Evolutionary conservation across 2,329 filamentous ascomycete genomes (phyloP), one percentile per base, ranked within the genome.

Genomic region (Purpureocillium lavendulum): DNA sequence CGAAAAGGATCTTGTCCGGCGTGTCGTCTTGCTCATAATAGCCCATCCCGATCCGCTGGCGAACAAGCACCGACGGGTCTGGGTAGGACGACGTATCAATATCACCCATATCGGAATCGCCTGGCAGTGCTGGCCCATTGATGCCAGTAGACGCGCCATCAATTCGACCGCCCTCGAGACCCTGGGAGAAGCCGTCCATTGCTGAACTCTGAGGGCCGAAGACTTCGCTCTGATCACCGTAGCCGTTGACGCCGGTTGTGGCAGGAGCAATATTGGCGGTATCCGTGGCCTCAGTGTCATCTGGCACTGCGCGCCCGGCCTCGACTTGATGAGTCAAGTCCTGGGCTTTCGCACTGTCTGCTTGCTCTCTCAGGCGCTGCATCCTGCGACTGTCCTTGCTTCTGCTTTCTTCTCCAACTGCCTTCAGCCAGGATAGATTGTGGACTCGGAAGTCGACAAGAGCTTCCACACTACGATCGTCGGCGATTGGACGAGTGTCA

Each of bases 391-490:
- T 75, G 45, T 75, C 66, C 35, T 71, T 70, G 49, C 69, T 77
- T 17, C 75, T 70, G 41, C 71, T 69, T 43, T 77, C 73, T 41
- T 79, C 75, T 12, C 75, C 75, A 13, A 65, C 61, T 10, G 68
- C 73, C 54, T 76, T 77, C 35, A 97, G 66, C 87, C 88, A 96
- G 32, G 74, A 76, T 18, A 94, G 68, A 57, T 98, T 98, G 39
- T 94, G 90, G 31, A 86, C 71, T 18, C 85, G 80, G 60, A 96
- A 96, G 56, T 97, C 88, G 8, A 97, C 87, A 16, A 97, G 72
- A 17, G 80, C 82, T 59, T 97, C 90, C 6, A 95, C 80, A 53
- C 89, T 96, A 44, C 92, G 80, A 38, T 86, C 83, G 61, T 98
- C 92, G 2, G 92, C 90, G 36, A 97, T 81, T 28, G 84, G 83